Base-by-base conservation (phyloP, 805 yeast genomes). In the Spathaspora hagerdaliae region DNA sequence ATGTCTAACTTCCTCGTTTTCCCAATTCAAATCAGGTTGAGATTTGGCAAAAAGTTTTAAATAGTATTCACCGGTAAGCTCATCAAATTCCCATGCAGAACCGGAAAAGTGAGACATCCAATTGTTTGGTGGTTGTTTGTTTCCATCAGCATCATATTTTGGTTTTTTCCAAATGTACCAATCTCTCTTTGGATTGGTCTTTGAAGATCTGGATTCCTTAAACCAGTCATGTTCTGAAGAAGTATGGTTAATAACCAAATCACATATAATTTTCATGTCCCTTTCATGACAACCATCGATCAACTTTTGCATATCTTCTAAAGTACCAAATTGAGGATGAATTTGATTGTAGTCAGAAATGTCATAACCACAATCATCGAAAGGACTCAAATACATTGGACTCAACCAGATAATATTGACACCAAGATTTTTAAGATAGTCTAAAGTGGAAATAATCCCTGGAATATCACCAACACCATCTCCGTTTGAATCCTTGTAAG, bases 21-120 rank as follows among this genome's bases (percentile, higher is more conserved):
- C 83, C 85, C 84, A 80, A 62, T 80, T 80, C 54, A 80, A 66
- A 55, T 80, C 84, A 13, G 83, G 84, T 60, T 79, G 84, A 35
- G 72, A 56, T 40, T 58, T 60, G n/a, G 81, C 81, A 60, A 77
- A 79, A 47, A 78, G 63, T 44, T 69, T 73, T 52, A 79, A 61
- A 60, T 78, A 79, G 64, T 78, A 79, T 60, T 79, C 82, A 40
- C 72, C 71, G 19, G 82, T 78, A 2, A 38, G 36, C 49, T 76
- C 81, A 57, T 79, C 83, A 58, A 69, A 79, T 37, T 64, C 64
- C 84, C 85, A 79, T 8, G 83, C 82, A 36, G 77, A 65, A 6
- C 81, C 82, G 9, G 75, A 69, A 57, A 80, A 80, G 53, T 61
- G 63, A 6, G 81, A 73, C 33, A 54, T 51, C 83, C 83, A 79